A percentile compares a stretch with the other conserved stretches of the same genome.
Evolutionary conservation across 129 eudicot species (phyloP).

Genomic region (Escallonia rubra): DNA sequence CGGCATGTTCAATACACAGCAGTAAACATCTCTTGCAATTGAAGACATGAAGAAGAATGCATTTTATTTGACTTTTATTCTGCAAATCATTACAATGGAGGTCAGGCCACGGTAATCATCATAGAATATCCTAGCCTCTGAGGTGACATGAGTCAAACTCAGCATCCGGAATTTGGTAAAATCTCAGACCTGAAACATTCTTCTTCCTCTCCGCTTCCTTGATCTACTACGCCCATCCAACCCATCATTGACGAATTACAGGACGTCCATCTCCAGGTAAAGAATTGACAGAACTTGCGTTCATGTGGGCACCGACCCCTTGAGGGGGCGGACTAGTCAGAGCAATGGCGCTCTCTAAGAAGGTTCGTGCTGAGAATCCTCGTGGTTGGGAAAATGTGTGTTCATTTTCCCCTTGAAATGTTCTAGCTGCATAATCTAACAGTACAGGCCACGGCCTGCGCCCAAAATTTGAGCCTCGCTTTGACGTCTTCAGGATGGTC

Average conservation of each 20-base stretch:
- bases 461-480: conserved; percentile 85
- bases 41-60: too few species aligned
- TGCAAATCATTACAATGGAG: too few species aligned
- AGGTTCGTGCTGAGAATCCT: conserved; percentile 5
- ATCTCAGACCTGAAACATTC: background rate
- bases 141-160: background rate
- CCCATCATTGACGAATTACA: conserved; percentile 28
- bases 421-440: conserved; percentile 62
- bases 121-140: background rate
- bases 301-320: background rate
- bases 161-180: background rate
- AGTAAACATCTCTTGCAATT: too few species aligned
- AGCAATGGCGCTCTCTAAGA: conserved; percentile 8
- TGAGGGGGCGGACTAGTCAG: background rate
- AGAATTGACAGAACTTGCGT: conserved; percentile 8
- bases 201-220: background rate
- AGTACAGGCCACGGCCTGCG: conserved; percentile 77
- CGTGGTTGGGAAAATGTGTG: background rate
- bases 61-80: too few species aligned
- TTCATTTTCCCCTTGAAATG: background rate
- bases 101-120: background rate
- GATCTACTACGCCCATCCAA: conserved; percentile 4
- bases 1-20: too few species aligned
- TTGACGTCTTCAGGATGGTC: conserved; percentile 82
- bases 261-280: conserved; percentile 40